Percentiles rank a stretch among this genome's conserved stretches.
phyloP scores from a whole-genome alignment of 306 rosid genomes.

The Astragalus glycyphyllos region DNA sequence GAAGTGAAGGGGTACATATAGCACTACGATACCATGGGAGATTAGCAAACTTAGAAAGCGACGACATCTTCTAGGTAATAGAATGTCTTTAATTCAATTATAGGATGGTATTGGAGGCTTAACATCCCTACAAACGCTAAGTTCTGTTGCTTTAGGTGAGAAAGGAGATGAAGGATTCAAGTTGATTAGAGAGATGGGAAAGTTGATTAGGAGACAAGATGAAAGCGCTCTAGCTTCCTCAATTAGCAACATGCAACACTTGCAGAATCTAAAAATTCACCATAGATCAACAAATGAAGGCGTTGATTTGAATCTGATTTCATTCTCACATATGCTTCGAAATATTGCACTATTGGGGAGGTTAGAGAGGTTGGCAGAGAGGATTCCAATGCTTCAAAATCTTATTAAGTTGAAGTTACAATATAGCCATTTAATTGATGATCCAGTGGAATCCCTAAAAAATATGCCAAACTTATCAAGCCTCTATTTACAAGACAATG shows the following conservation, averaged over 20 bases:
- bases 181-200: neutral
- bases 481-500: neutral
- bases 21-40: neutral
- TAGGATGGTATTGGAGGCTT: neutral
- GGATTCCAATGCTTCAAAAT: constrained; percentile 10
- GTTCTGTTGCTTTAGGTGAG: neutral
- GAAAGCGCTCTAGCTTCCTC: neutral
- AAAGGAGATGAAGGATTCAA: neutral
- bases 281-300: neutral
- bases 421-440: neutral
- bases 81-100: neutral
- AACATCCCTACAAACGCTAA: neutral
- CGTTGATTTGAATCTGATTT: neutral
- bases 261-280: neutral
- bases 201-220: neutral
- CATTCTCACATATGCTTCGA: neutral
- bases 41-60: neutral
- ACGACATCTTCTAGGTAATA: neutral
- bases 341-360: neutral
- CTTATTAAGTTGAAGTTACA: neutral
- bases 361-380: neutral
- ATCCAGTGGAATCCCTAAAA: neutral
- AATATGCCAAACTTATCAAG: neutral
- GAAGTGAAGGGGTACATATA: no score
- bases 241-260: neutral